phyloP scores from a whole-genome alignment of 176 grass and related monocot genomes.

The bread wheat (Triticum aestivum) region DNA sequence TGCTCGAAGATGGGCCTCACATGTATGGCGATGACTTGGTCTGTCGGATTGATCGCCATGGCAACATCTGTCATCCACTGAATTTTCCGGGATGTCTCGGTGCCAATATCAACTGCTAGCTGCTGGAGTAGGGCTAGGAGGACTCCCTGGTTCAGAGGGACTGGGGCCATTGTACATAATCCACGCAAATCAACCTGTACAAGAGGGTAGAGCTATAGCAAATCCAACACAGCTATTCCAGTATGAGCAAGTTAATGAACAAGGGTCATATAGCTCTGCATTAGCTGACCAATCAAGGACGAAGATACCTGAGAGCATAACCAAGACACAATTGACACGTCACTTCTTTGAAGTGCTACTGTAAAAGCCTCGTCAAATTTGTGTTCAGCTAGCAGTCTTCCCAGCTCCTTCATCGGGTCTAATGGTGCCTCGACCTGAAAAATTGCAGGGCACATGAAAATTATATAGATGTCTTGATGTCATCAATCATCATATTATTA shows the following conservation, averaged over 20 bases:
- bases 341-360: constrained; percentile 89
- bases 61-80: constrained; percentile 95
- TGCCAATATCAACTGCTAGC: constrained; percentile 81
- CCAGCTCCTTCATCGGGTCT: constrained; percentile 83
- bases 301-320: constrained; percentile 85
- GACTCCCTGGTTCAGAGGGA: constrained; percentile 86
- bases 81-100: constrained; percentile 66
- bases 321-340: constrained; percentile 96
- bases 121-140: constrained; percentile 96
- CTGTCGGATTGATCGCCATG: constrained; percentile 79
- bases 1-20: constrained; percentile 95
- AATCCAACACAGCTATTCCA: constrained; percentile 8
- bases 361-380: constrained; percentile 97
- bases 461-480: neutral
- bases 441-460: neutral
- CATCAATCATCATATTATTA: neutral
- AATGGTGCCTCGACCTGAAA: constrained; percentile 68
- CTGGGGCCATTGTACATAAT: constrained; percentile 53
- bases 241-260: constrained; percentile 6
- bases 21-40: constrained; percentile 63
- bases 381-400: constrained; percentile 71
- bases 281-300: constrained; percentile 15
- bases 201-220: constrained; percentile 32
- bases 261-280: neutral
- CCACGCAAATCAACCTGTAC: constrained; percentile 86